Evolutionary conservation across 495 filamentous ascomycete genomes (phyloP), one percentile per base, ranked within the genome.

Genomic region (Podospora didyma): DNA sequence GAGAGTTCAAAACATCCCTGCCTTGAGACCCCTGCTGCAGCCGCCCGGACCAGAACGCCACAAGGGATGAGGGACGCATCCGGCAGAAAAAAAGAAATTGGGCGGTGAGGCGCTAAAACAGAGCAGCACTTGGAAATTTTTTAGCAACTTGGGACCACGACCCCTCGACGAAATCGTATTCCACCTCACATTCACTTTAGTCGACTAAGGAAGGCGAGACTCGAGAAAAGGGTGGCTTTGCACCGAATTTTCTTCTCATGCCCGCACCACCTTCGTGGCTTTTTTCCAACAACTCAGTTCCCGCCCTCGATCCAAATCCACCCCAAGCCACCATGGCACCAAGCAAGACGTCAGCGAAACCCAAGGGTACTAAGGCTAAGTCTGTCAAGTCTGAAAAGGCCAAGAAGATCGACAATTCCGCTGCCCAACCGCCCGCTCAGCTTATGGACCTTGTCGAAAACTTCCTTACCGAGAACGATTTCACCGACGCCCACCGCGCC

Each of bases 381-480:
- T 24, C 55, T 24, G 47, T 24, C 46, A 56, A 54, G 22, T 28
- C 17, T 53, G 68, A 68, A 57, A 67, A 70, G 54, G 31, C 57
- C 34, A 74, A 70, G n/a, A 57, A 64, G 51, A 68, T 66, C 52
- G 48, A 58, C n/a, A 46, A 46, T 1, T 41, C 66, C 42, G 26
- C 60, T 46, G 42, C 48, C 22, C 59, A 73, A 52, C 80, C 80
- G 31, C 79, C 86, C 10, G 59, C 78, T 19, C 79, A 84, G 63
- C 70, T 92, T 16, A 65, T 90, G 57, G 79, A 82, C 41, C 74
- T 89, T n/a, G 78, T 92, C 59, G 80, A 82, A 28, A 71, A 74
- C 14, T 90, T 89, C 71, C 76, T 92, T 28, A 75, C 79, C 58
- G 81, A 86, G 41, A 80, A 86, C 66, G 82, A 83, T 28, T 89